Conservation (phyloP, 2,329 filamentous ascomycete species). For the Pseudogymnoascus sp. region DNA sequence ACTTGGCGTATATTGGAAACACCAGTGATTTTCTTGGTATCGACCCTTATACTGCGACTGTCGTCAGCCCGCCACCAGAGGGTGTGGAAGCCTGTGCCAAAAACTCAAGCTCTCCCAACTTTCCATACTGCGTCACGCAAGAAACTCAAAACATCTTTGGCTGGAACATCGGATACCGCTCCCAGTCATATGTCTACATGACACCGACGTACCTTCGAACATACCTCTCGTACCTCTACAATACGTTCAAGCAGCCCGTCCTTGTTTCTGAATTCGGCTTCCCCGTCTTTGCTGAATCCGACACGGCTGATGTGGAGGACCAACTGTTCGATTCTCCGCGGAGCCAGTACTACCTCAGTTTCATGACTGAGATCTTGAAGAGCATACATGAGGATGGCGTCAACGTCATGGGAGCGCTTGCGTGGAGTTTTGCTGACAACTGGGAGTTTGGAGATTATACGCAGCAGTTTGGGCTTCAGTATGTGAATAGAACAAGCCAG, state of each 20-base stretch:
- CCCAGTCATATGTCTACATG: constrained; percentile 50
- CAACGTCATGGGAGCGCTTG: constrained; percentile 37
- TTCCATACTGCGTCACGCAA: constrained; percentile 47
- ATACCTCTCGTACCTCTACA: constrained; percentile 51
- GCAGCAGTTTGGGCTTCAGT: constrained; percentile 41
- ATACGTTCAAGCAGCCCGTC: constrained; percentile 46
- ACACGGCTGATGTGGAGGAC: constrained; percentile 35
- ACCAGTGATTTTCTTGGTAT: constrained; percentile 50
- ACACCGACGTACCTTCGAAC: constrained; percentile 51
- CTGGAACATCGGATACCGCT: constrained; percentile 53
- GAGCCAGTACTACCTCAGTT: constrained; percentile 39
- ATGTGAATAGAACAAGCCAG: constrained; percentile 39
- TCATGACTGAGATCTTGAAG: constrained; percentile 38
- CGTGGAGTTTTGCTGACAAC: constrained; percentile 36
- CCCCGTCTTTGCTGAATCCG: constrained; percentile 41
- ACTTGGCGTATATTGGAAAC: constrained; percentile 43
- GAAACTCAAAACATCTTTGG: constrained; percentile 39
- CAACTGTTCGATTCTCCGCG: constrained; percentile 40
- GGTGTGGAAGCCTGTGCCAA: constrained; percentile 42
- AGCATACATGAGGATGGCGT: constrained; percentile 41
- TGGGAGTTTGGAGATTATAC: constrained; percentile 29
- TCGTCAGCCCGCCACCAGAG: constrained; percentile 38
- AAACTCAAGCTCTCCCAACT: constrained; percentile 38
- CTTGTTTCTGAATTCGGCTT: constrained; percentile 50
- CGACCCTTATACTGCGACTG: constrained; percentile 50